Base-by-base conservation (phyloP, 1,284 basidiomycete genomes). In the Ceratobasidium sp. region DNA sequence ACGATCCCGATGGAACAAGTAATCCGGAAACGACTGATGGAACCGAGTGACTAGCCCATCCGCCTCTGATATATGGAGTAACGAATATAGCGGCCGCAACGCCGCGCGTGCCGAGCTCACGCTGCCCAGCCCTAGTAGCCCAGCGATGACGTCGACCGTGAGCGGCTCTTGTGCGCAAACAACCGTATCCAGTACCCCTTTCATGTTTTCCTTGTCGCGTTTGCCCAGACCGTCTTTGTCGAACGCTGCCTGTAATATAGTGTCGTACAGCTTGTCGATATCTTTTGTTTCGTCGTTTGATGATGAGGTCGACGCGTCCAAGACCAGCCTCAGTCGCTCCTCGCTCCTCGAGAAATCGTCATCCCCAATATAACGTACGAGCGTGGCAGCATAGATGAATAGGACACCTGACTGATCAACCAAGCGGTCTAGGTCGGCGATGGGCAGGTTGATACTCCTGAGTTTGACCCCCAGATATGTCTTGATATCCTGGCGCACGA, bases 21-120 rank as follows among this genome's bases (percentile, higher is more conserved):
- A 73, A 24, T 73, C 50, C 1, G 71, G 56, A 17, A 73, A 73
- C 0, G 71, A 64, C 27, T 64, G 47, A 14, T 50, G 62, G 1
- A 64, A n/a, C 36, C 29, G 33, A 5, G 62, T 64, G 1, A 64
- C 27, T 2, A 33, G 9, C 9, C 47, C 27, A 2, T 15, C 36
- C 2, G 2, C 17, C 29, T 33, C 47, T 2, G 62, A 64, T 5
- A 50, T 6, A 29, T 64, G 62, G 5, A 64, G 17, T 14, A 64
- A 22, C 1, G 62, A 50, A 11, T 50, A 15, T 5, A 64, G 19
- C 3, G 47, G 62, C 24, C 27, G 45, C 27, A 64, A 14, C 15
- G 9, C 47, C 36, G 45, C 24, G 7, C n/a, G 56, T 27, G 51
- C 62, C n/a, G 29, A 11, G 2, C 17, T 15, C 15, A 29, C 47